These are phyloP conservation scores for Globisporangium paroecandrum DNA, from an alignment of 352 stramenopile species.

Conservation along the genomic window DNA sequence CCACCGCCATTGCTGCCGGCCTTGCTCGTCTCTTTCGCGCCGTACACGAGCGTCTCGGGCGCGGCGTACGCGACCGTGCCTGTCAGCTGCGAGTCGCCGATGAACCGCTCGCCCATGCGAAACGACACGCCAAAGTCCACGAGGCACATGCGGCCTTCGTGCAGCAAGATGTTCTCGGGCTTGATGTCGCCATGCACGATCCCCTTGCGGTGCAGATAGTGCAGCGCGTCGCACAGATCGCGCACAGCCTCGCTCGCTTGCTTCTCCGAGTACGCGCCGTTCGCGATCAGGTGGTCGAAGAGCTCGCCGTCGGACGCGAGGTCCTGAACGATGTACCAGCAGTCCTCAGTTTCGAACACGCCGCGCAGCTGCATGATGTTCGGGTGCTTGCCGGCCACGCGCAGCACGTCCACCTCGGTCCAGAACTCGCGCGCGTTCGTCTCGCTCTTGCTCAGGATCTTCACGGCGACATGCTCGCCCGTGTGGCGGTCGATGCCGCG, in stretches of 20 bases:
- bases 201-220: constrained; percentile 84
- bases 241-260: constrained; percentile 67
- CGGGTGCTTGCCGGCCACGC: constrained; percentile 62
- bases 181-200: constrained; percentile 90
- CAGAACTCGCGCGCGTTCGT: constrained; percentile 80
- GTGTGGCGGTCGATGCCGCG: constrained; percentile 59
- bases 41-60: constrained; percentile 64
- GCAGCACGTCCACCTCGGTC: constrained; percentile 78
- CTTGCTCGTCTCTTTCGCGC: constrained; percentile 21
- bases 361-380: constrained; percentile 78
- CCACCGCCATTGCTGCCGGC: neutral
- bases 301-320: constrained; percentile 83
- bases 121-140: constrained; percentile 86
- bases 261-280: constrained; percentile 84
- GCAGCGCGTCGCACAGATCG: constrained; percentile 72
- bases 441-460: constrained; percentile 76
- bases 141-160: constrained; percentile 73
- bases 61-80: constrained; percentile 75
- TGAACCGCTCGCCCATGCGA: constrained; percentile 70
- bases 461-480: constrained; percentile 72
- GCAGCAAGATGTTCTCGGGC: constrained; percentile 83
- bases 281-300: constrained; percentile 83
- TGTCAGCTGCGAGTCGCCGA: constrained; percentile 67
- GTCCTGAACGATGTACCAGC: constrained; percentile 83
- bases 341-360: constrained; percentile 68